Conservation (phyloP, 2,329 filamentous ascomycete species). For the Talaromyces sp. region DNA sequence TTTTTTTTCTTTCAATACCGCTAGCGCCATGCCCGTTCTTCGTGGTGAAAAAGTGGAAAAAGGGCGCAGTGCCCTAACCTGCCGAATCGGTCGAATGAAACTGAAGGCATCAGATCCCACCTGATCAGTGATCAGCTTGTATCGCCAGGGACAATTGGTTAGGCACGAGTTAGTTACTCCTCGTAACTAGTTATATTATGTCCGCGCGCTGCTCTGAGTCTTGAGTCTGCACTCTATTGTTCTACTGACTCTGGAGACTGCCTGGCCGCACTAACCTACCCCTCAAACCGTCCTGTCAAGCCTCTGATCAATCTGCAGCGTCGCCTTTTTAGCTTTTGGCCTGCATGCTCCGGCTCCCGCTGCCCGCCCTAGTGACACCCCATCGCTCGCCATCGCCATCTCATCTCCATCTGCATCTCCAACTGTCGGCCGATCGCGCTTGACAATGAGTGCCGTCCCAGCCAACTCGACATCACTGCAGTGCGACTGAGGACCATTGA, state of each 20-base stretch:
- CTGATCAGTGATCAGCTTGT: background rate
- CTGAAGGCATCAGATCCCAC: background rate
- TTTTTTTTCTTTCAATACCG: background rate
- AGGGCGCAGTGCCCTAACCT: background rate
- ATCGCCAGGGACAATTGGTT: slow-evolving; percentile 9
- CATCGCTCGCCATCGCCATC: background rate
- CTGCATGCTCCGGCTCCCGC: slow-evolving; percentile 4
- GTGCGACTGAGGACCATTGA: background rate
- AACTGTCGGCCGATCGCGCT: background rate
- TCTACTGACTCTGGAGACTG: background rate
- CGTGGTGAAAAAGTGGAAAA: background rate
- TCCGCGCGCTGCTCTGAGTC: background rate
- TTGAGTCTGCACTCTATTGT: background rate
- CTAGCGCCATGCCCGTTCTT: background rate
- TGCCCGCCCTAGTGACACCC: background rate
- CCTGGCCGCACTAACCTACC: background rate
- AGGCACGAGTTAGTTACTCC: slow-evolving; percentile 1
- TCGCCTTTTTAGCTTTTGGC: slow-evolving; percentile 10
- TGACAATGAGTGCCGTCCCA: background rate
- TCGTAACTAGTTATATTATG: background rate
- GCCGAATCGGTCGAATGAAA: background rate
- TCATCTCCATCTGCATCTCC: background rate
- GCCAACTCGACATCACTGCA: background rate
- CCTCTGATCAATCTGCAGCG: slow-evolving; percentile 21
- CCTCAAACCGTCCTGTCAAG: background rate